Base-by-base conservation (phyloP, 140 eudicot genomes). In the Oenanthe javanica region DNA sequence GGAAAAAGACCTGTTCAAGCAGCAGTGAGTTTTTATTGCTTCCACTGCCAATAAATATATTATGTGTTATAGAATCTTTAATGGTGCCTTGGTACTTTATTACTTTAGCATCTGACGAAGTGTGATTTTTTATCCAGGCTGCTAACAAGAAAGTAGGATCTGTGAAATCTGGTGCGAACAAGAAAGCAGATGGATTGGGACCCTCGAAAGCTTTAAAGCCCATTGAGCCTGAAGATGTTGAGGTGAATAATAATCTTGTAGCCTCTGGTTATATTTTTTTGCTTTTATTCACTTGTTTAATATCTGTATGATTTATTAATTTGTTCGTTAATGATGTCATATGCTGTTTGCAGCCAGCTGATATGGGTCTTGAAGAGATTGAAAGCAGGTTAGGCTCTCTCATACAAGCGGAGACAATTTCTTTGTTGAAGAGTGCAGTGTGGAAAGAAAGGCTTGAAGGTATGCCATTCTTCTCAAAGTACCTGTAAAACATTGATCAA, bases 391-490 rank as follows among this genome's bases (percentile, higher is more conserved):
- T 96, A 75, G 97, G 98, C 40, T 91, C 98, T 73, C 93, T 96
- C 48, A 81, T 93, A 76, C 93, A 87, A 82, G 87, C 79, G 51
- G 98, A 93, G 15, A 90, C 97, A 63, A 85, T 90, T 78, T 38
- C 95, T 40, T 94, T 86, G 82, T 81, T 96, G 86, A 96, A 96
- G 89, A 96, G 98, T 96, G 87, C 99, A 42, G 99, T 83, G 69
- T 96, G 99, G 99, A 96, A 96, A 91, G 99, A 96, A 78, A 87
- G 98, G 63, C 94, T 96, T 74, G 99, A 93, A 93, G 99, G 99
- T 96, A 85, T 84, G 25, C 73, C 43, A 6, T 48, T 72, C 66
- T 14, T 49, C 43, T 71, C 46, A 13, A n/a, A 47, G 73, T 47
- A 36, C 49, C 50, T 49, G 69, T 23, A 57, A 51, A 14, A 75